These are phyloP conservation scores for Chaetomium sp. DNA, from an alignment of 2,329 filamentous ascomycete genomes.

Conservation along the genomic window DNA sequence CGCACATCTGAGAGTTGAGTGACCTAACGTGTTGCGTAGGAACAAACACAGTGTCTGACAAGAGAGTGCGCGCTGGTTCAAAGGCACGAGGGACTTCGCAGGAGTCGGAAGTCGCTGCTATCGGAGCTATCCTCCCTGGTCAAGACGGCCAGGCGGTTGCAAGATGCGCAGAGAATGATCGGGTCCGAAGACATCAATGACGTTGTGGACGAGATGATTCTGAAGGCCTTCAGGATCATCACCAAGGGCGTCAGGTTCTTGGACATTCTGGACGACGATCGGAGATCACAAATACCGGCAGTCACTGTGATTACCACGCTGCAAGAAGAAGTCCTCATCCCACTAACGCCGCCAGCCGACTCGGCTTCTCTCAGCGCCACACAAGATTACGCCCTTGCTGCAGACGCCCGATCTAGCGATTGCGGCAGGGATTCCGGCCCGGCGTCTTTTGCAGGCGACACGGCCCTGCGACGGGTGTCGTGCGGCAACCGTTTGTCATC, in stretches of 20 bases:
- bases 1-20: background rate
- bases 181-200: constrained; percentile 64
- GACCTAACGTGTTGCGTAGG: constrained; percentile 53
- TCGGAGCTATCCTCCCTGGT: constrained; percentile 89
- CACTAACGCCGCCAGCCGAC: constrained; percentile 66
- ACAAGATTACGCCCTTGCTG: constrained; percentile 42
- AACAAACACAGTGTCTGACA: constrained; percentile 84
- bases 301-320: constrained; percentile 64
- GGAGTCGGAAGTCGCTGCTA: constrained; percentile 81
- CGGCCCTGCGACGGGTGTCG: constrained; percentile 41
- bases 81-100: constrained; percentile 72
- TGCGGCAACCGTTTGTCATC: constrained; percentile 53
- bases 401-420: constrained; percentile 45
- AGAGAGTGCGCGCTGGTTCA: constrained; percentile 76
- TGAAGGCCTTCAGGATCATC: constrained; percentile 94
- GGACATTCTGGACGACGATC: constrained; percentile 75
- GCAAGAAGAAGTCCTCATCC: constrained; percentile 59
- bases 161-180: constrained; percentile 64
- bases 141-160: constrained; percentile 82
- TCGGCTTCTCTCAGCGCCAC: constrained; percentile 51
- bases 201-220: constrained; percentile 87
- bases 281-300: constrained; percentile 51
- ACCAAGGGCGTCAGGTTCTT: constrained; percentile 86
- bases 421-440: constrained; percentile 41
- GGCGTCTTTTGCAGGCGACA: constrained; percentile 43